These are phyloP conservation scores for Fusarium avenaceum DNA, from an alignment of 2,329 filamentous ascomycete species.

Conservation along the genomic window DNA sequence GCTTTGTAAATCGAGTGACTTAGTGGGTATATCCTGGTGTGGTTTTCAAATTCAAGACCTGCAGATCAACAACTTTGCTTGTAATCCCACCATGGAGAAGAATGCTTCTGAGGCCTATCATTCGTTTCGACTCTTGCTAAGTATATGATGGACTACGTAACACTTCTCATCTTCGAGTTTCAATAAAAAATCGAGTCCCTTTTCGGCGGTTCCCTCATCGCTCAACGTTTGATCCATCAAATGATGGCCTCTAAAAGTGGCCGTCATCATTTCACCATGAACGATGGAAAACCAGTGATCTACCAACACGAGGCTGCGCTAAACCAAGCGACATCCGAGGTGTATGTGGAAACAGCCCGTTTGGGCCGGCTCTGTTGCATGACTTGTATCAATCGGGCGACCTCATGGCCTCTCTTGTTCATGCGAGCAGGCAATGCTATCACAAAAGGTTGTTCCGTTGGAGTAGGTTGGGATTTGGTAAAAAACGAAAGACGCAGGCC, in stretches of 20 bases:
- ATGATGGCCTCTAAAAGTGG: conserved; percentile 25
- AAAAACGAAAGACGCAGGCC: conserved; percentile 28
- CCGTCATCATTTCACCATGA: conserved; percentile 22
- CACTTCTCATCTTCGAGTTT: neutral
- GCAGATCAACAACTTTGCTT: no score
- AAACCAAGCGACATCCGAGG: conserved; percentile 27
- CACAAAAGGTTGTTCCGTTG: conserved; percentile 39
- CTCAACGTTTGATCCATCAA: conserved; percentile 39
- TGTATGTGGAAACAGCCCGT: conserved; percentile 28
- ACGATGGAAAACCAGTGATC: conserved; percentile 24
- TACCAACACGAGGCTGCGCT: conserved; percentile 2
- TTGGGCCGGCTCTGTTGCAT: conserved; percentile 41
- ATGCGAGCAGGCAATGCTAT: conserved; percentile 44
- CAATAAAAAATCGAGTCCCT: conserved; percentile 4
- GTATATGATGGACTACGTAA: neutral
- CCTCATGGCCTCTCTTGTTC: conserved; percentile 40
- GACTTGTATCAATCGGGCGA: conserved; percentile 44
- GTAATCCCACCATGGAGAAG: neutral
- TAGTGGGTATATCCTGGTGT: no score
- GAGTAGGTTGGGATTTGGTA: conserved; percentile 3
- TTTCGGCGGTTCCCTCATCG: conserved; percentile 25
- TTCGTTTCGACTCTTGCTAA: neutral
- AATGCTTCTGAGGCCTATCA: neutral
- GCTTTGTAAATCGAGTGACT: no score
- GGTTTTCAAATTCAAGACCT: no score